These are phyloP conservation scores for Phytophthora megakarya DNA, from an alignment of 352 stramenopile genomes.

Conservation along the genomic window DNA sequence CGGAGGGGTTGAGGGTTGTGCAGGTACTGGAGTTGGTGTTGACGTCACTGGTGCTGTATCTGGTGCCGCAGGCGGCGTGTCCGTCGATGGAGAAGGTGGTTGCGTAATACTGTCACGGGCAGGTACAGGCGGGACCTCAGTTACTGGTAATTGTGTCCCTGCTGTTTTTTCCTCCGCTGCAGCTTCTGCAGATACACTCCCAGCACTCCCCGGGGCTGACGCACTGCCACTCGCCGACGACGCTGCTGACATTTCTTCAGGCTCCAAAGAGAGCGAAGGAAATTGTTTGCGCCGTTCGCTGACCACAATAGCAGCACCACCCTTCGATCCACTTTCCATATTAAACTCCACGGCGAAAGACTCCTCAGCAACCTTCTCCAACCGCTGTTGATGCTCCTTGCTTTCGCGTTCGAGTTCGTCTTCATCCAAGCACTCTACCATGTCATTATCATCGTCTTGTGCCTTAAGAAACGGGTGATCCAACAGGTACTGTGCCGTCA, in stretches of 20 bases:
- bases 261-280: slow-evolving; percentile 58
- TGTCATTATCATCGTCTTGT: slow-evolving; percentile 79
- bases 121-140: slow-evolving; percentile 34
- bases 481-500: slow-evolving; percentile 81
- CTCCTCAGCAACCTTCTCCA: slow-evolving; percentile 61
- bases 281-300: slow-evolving; percentile 58
- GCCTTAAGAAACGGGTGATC: slow-evolving; percentile 78
- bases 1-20: background rate
- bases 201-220: slow-evolving; percentile 19
- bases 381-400: slow-evolving; percentile 51
- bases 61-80: background rate
- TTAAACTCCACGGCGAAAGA: slow-evolving; percentile 73
- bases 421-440: slow-evolving; percentile 76
- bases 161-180: slow-evolving; percentile 58
- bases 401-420: slow-evolving; percentile 64
- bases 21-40: background rate
- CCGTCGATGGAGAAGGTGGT: slow-evolving; percentile 13
- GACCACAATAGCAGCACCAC: slow-evolving; percentile 24
- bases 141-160: slow-evolving; percentile 44
- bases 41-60: background rate
- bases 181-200: slow-evolving; percentile 18
- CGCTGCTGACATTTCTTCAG: slow-evolving; percentile 49
- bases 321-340: slow-evolving; percentile 77
- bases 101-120: slow-evolving; percentile 28
- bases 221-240: slow-evolving; percentile 29